A percentile compares a stretch with the other conserved stretches of the same genome.
Evolutionary conservation across 2,329 filamentous ascomycete genomes (phyloP).

Genomic region (Colletotrichum sp.): DNA sequence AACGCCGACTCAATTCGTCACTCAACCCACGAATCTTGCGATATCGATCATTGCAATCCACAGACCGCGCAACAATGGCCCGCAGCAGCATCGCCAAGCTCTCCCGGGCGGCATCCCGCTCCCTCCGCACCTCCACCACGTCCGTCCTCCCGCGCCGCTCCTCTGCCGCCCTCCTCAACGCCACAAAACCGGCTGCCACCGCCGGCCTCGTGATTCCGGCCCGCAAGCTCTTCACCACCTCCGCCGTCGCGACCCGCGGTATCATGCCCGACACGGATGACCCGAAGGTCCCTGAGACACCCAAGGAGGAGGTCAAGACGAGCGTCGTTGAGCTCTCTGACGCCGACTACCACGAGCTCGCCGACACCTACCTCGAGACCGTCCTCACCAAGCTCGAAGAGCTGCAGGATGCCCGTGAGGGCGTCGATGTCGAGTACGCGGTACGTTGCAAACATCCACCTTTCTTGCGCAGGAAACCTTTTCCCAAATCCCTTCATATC

Average conservation of each 20-base stretch:
- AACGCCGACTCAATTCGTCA: not conserved
- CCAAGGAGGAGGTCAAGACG: slow-evolving; percentile 43
- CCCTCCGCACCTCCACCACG: slow-evolving; percentile 30
- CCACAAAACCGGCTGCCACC: slow-evolving; percentile 5
- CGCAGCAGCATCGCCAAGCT: slow-evolving; percentile 38
- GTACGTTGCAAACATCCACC: slow-evolving; percentile 55
- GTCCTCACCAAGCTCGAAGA: slow-evolving; percentile 70
- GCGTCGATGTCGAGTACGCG: slow-evolving; percentile 87
- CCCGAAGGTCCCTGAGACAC: slow-evolving; percentile 49
- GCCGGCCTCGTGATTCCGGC: slow-evolving; percentile 21
- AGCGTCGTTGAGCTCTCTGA: slow-evolving; percentile 68
- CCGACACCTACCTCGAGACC: slow-evolving; percentile 74
- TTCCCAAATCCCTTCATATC: not conserved
- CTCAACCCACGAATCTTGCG: not conserved
- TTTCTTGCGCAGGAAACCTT: not conserved
- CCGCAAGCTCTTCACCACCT: slow-evolving; percentile 35
- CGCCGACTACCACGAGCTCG: slow-evolving; percentile 75
- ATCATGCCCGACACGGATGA: slow-evolving; percentile 65
- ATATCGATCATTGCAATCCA: not conserved
- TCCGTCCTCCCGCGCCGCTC: slow-evolving; percentile 4
- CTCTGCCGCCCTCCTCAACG: not conserved
- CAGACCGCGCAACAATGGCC: slow-evolving; percentile 28
- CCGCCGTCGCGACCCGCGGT: slow-evolving; percentile 42
- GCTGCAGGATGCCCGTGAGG: slow-evolving; percentile 73
- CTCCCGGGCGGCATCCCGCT: slow-evolving; percentile 39